Evolutionary conservation across 805 yeast species (phyloP), one percentile per base, ranked within the genome.

Genomic region (Groenewaldozyma tartarivorans): DNA sequence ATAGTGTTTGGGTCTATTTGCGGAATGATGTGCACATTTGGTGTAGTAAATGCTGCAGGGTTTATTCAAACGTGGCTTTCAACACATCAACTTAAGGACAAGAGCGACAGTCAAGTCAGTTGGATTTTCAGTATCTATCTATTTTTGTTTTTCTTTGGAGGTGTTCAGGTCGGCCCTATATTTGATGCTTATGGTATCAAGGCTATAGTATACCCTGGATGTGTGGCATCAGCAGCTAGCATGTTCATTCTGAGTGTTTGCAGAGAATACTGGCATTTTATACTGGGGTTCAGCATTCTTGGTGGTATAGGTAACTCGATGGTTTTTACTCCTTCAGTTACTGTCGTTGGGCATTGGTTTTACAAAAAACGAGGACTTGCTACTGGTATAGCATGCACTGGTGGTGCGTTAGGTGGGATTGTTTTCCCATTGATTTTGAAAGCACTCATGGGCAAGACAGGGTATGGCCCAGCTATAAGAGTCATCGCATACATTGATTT

Each of bases 351-450:
- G 33, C 87, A 81, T 49, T 79, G 80, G 74, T 81, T 79, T 50
- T 54, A 61, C 42, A 61, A 58, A 19, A 71, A 68, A 43, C 64
- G 84, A 45, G 85, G 80, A 0, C 53, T 67, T 41, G 82, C 80
- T 4, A 62, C 76, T 27, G 83, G 85, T 0, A 48, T 77, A 2
- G 79, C 80, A 3, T 74, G 79, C 41, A 59, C 75, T 6, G 86
- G 85, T 2, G 83, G 83, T 1, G 74, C 81, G 3, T 57, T 76
- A 4, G 86, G 85, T 1, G 87, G 86, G 3, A 64, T 77, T 7
- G 52, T 77, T 4, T 72, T 75, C 53, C 83, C 86, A 1, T 56
- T 78, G 30, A 58, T 74, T 55, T 56, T 77, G 44, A 60, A 70
- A 42, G 53, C 63, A 9, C 53, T 75, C 38, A 71, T 72, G 46